These are phyloP conservation scores for Liriodendron chinense DNA, from an alignment of 164 flowering plant genomes.

Conservation along the genomic window DNA sequence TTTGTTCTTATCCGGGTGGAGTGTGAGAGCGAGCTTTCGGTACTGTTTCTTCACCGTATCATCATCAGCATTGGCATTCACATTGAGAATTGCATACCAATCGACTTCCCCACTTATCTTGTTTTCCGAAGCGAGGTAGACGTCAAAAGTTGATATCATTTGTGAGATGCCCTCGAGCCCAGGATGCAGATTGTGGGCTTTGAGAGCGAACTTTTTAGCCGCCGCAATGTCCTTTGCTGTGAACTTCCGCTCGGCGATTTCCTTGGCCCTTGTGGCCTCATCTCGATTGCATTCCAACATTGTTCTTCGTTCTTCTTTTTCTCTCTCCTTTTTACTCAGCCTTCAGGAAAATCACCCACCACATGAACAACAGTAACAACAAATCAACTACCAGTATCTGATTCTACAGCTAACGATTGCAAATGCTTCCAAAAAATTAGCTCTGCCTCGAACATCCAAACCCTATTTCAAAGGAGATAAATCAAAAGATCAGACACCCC, in stretches of 20 bases:
- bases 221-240: constrained; percentile 26
- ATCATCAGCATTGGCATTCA: constrained; percentile 57
- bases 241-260: constrained; percentile 41
- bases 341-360: not conserved
- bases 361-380: not conserved
- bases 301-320: constrained; percentile 1
- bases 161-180: constrained; percentile 51
- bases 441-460: not conserved
- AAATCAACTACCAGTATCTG: constrained; percentile 21
- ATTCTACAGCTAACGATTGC: constrained; percentile 12
- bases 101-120: constrained; percentile 38
- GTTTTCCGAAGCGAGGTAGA: constrained; percentile 36
- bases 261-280: constrained; percentile 53
- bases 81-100: constrained; percentile 78
- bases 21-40: constrained; percentile 72
- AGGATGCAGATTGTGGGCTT: constrained; percentile 62
- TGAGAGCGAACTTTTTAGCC: constrained; percentile 59
- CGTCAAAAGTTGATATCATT: constrained; percentile 44
- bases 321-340: not conserved
- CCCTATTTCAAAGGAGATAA: constrained; percentile 8
- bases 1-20: constrained; percentile 93
- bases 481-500: not conserved
- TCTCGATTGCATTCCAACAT: constrained; percentile 47
- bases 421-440: constrained; percentile 8
- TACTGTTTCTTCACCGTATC: constrained; percentile 71